Conservation (phyloP, 2,329 filamentous ascomycete species). For the Parafenestella ontariensis region DNA sequence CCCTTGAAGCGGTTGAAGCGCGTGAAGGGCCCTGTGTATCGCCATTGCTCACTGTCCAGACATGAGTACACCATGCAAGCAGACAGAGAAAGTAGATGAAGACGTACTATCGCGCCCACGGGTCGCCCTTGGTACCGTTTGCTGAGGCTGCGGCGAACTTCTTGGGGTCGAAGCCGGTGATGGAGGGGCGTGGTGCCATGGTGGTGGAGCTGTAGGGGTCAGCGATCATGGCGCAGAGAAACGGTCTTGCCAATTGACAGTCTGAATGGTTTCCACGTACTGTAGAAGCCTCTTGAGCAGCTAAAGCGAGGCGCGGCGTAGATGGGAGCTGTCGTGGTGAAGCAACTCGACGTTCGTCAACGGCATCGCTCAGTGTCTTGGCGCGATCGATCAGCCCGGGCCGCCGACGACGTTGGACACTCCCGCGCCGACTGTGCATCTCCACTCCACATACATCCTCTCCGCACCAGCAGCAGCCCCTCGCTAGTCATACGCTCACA, state of each 20-base stretch:
- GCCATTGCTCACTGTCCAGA: constrained; percentile 82
- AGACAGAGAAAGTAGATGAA: not conserved
- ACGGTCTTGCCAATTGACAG: constrained; percentile 2
- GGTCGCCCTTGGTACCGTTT: constrained; percentile 63
- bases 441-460: not conserved
- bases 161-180: constrained; percentile 91
- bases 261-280: constrained; percentile 21
- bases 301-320: constrained; percentile 23
- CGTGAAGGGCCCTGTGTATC: constrained; percentile 88
- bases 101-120: constrained; percentile 68
- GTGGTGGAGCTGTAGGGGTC: constrained; percentile 37
- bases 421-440: not conserved
- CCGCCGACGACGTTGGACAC: constrained; percentile 1
- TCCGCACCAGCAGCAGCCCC: not conserved
- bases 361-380: not conserved
- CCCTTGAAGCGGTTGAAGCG: constrained; percentile 88
- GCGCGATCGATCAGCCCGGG: constrained; percentile 13
- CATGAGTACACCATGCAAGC: constrained; percentile 23
- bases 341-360: constrained; percentile 18
- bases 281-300: constrained; percentile 33
- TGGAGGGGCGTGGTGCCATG: constrained; percentile 69
- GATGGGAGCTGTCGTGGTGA: constrained; percentile 27
- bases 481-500: not conserved
- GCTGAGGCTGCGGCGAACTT: constrained; percentile 77
- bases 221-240: constrained; percentile 13